Conservation (phyloP, 1,139 yeast species). For the Casaregolazyma lundiana region DNA sequence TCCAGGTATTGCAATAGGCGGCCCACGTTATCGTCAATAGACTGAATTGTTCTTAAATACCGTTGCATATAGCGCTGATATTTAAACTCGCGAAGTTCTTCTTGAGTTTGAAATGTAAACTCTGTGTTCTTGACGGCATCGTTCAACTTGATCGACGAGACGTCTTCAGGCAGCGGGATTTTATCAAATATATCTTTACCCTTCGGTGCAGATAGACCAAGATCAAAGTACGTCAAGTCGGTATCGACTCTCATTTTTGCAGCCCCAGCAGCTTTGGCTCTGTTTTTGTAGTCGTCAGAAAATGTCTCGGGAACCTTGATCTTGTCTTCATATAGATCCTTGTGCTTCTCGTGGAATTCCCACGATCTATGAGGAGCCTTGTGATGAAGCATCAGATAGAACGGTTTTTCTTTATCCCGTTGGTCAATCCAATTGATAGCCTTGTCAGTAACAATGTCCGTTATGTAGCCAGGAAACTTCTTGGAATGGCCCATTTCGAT, state of each 20-base stretch:
- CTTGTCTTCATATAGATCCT: constrained; percentile 34
- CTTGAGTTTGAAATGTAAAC: constrained; percentile 8
- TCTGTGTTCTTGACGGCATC: constrained; percentile 39
- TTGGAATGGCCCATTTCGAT: constrained; percentile 10
- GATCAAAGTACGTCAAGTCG: constrained; percentile 34
- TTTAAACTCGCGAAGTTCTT: constrained; percentile 11
- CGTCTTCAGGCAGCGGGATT: constrained; percentile 9
- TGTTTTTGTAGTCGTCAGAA: constrained; percentile 13
- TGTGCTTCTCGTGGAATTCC: constrained; percentile 42
- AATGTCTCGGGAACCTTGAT: constrained; percentile 42
- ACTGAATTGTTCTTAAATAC: constrained; percentile 58
- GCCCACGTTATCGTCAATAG: constrained; percentile 47
- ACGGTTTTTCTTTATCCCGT: constrained; percentile 43
- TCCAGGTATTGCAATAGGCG: constrained; percentile 43
- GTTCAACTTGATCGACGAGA: constrained; percentile 28
- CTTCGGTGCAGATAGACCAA: constrained; percentile 19
- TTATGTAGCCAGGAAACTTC: constrained; percentile 33
- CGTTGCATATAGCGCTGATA: constrained; percentile 40
- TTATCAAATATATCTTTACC: constrained; percentile 9
- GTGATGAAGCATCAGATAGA: constrained; percentile 30
- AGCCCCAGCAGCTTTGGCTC: constrained; percentile 39
- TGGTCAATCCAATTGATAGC: constrained; percentile 40
- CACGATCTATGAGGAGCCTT: constrained; percentile 34
- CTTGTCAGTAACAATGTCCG: constrained; percentile 13
- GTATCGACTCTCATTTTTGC: constrained; percentile 14